Conservation (phyloP, 495 filamentous ascomycete species). For the Penicillium alfredii region DNA sequence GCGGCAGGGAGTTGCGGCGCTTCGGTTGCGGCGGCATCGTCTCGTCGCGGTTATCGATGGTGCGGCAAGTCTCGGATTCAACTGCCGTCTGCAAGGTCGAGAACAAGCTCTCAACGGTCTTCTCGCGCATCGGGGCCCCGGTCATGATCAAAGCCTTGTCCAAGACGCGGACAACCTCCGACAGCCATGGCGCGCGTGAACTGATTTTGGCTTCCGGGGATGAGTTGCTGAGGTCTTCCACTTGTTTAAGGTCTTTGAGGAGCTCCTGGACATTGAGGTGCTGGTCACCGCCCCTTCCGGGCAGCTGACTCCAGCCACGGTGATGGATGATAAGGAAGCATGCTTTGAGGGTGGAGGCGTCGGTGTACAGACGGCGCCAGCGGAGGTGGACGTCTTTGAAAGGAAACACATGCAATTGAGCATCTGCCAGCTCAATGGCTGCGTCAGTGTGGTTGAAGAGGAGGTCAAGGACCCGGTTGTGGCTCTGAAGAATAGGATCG, state of each 20-base stretch:
- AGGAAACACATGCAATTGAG: conserved; percentile 68
- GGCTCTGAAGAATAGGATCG: conserved; percentile 42
- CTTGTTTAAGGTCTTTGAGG: conserved; percentile 14
- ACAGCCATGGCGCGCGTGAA: conserved; percentile 25
- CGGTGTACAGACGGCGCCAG: conserved; percentile 75
- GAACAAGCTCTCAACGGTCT: conserved; percentile 48
- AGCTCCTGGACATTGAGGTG: conserved; percentile 8
- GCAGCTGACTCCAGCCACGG: conserved; percentile 10
- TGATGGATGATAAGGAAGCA: conserved; percentile 32
- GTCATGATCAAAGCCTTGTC: conserved; percentile 81
- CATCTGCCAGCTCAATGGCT: conserved; percentile 41
- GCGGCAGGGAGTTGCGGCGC: conserved; percentile 30
- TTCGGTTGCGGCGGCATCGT: conserved; percentile 12
- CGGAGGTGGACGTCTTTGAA: conserved; percentile 67
- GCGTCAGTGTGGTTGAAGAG: conserved; percentile 31
- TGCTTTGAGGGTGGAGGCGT: conserved; percentile 64
- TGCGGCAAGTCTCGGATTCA: background rate
- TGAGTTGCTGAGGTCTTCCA: background rate
- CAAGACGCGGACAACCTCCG: conserved; percentile 53
- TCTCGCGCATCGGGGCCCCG: conserved; percentile 61
- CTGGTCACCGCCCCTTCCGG: conserved; percentile 2
- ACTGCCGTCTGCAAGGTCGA: conserved; percentile 22
- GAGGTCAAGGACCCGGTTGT: conserved; percentile 14
- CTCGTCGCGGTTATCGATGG: background rate
- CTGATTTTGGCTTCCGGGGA: conserved; percentile 3